Percentiles rank a stretch among this genome's conserved stretches.
phyloP scores from a whole-genome alignment of 352 stramenopile species.

The Phytophthora fragariae region DNA sequence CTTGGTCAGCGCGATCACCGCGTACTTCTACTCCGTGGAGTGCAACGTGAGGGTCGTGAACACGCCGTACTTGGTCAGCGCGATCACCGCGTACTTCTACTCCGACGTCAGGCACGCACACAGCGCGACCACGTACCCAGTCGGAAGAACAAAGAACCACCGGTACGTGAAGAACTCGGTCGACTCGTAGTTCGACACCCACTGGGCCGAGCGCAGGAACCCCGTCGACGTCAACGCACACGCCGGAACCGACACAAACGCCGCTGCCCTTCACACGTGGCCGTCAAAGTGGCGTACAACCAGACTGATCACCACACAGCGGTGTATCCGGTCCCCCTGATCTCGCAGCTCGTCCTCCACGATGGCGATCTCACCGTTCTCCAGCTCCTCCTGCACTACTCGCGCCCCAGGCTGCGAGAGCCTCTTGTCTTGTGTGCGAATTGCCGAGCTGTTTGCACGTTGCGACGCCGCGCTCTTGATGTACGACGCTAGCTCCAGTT shows the following conservation, averaged over 20 bases:
- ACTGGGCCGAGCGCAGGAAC: too few relatives aligned
- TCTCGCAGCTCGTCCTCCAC: slow-evolving; percentile 38
- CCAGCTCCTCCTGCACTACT: slow-evolving; percentile 27
- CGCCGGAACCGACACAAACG: slow-evolving; percentile 38
- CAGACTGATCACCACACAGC: slow-evolving; percentile 34
- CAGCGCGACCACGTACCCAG: too few relatives aligned
- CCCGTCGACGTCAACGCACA: slow-evolving; percentile 40
- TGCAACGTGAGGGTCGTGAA: slow-evolving; percentile 62
- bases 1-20: too few relatives aligned
- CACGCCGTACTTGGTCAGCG: slow-evolving; percentile 45
- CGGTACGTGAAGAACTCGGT: too few relatives aligned
- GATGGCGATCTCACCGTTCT: slow-evolving; percentile 36
- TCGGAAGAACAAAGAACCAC: too few relatives aligned
- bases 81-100: slow-evolving; percentile 52
- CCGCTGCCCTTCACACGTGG: slow-evolving; percentile 51
- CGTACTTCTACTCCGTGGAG: too few relatives aligned
- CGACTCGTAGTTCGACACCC: too few relatives aligned
- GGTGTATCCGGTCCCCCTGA: slow-evolving; percentile 30
- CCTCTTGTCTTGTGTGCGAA: slow-evolving; percentile 9
- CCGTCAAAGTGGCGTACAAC: slow-evolving; percentile 33
- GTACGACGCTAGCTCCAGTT: background rate
- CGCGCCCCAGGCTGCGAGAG: slow-evolving; percentile 12
- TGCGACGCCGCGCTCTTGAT: background rate
- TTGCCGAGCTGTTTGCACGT: background rate
- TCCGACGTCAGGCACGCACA: slow-evolving; percentile 57